Base-by-base conservation (phyloP, 1,139 yeast genomes). In the Arxiozyma slooffiae region DNA sequence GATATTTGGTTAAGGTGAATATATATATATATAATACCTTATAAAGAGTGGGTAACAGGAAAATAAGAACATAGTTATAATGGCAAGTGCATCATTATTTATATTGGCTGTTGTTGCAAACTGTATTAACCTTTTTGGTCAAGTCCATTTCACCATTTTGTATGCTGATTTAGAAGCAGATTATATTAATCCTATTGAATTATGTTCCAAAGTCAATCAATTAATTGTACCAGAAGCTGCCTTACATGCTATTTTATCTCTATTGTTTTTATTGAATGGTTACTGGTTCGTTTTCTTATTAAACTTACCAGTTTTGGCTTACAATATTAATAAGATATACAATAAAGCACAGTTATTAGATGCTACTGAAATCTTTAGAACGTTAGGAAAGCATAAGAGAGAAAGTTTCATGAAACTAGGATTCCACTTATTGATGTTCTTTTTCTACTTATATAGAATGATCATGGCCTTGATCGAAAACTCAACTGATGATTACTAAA, bases 321-420 rank as follows among this genome's bases (percentile, higher is more conserved):
- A 75, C 74, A 89, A 89, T 67, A 81, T 75, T 55, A 83, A 83
- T 72, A 86, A 86, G 69, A 70, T 75, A 54, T 74, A 80, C 60
- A 81, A 79, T 61, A 86, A 86, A 70, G 85, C 84, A 68, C 92
- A 92, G 68, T 73, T 88, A 57, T 79, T 94, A 69, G 99, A 92
- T 71, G 98, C 98, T 53, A 92, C 99, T 47, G 98, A 92, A 72
- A 94, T 92, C 64, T 92, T 92, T 74, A 82, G 97, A 74, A 90
- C 97, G 47, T 77, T 94, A 65, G 80, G 88, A 60, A 86, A 84
- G 66, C 96, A 92, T 73, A 92, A 94, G 80, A 85, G 83, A 70
- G 97, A 89, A 72, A 79, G 90, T 51, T 90, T 90, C 67, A 71
- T 85, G 69, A 92, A 92, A 71, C 79, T 92, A 63, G 97, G 95